Evolutionary conservation across 1,284 basidiomycete genomes (phyloP), one percentile per base, ranked within the genome.

Genomic region (Fomes fomentarius): DNA sequence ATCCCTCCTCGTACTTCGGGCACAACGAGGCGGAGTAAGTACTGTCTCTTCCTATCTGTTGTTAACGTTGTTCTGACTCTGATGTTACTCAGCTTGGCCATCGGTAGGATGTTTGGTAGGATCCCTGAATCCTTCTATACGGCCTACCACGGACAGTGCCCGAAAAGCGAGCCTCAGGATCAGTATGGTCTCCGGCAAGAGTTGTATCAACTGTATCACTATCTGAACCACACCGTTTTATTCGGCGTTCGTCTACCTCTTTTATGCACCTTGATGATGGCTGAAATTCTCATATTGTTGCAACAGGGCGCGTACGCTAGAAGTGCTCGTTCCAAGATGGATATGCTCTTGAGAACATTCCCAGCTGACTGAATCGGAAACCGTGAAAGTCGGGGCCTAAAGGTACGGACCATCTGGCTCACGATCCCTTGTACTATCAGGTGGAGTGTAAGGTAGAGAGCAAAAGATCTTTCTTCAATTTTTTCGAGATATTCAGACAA

Each of bases 21-120:
- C 93, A 94, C 66, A 90, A 89, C 58, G 93, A 96, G 74, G 88
- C 88, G 12, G 93, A 96, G 89, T 91, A 59, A 71, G 85, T 70
- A 6, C 25, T n/a, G n/a, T n/a, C n/a, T n/a, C n/a, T n/a, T n/a
- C 24, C 11, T 14, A 19, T 4, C 7, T 24, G 14, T 12, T 19
- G n/a, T 4, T n/a, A 9, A 22, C 15, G 7, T 40, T 3, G 8
- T 3, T 24, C 3, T 12, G 38, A 22, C 19, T 11, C 8, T 5
- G 52, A n/a, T 42, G 50, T 21, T 44, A 26, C 49, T 2, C 25
- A 91, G 89, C 62, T 79, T 95, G 30, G 89, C 91, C 0, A 93
- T 95, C 45, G 87, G 85, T 14, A 78, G 86, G 37, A 93, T 95
- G 58, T 95, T 96, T 65, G 92, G 93, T 2, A 92, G 93, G 6